Evolutionary conservation across 108 stramenopile genomes (phyloP), one percentile per base, ranked within the genome.

Genomic region (Conticribra guillardii): DNA sequence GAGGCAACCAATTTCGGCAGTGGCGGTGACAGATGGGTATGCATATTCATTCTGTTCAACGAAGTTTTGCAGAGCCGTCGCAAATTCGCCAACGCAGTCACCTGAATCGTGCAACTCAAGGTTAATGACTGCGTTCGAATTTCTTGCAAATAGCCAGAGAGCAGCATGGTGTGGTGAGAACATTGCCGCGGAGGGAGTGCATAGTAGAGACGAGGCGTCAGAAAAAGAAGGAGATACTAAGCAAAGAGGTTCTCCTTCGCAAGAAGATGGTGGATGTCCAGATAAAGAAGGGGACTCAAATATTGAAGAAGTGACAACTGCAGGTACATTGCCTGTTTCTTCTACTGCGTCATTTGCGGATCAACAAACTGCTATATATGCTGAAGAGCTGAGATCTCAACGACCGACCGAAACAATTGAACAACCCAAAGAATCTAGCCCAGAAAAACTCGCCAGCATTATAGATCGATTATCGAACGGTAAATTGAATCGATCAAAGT

Each of bases 401-500:
- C n/a, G n/a, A n/a, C n/a, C n/a, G n/a, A n/a, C n/a, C n/a, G 33
- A 59, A 34, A 19, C 14, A 8, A 18, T 34, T 37, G 57, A 59
- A 8, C 17, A 33, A 4, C 29, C 2, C 31, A 59, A 16, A 14
- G 26, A 29, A n/a, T n/a, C n/a, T 27, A 29, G 45, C 24, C 29
- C 14, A 37, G 21, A 44, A 44, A 23, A 59, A 44, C 1, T 56
- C 55, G 5, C 30, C 46, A 4, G 2, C 46, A 56, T 44, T 23
- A 1, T 41, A 9, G 34, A n/a, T n/a, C n/a, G n/a, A n/a, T n/a
- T n/a, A n/a, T n/a, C n/a, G 14, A 62, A 26, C 17, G 60, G 67
- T 15, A 57, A 59, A 16, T 41, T 34, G 27, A 58, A 66, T 7
- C 16, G 51, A 11, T 22, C 51, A 19, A 66, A 66, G 51, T 26